Base-by-base conservation (phyloP, 306 rosid species). In the Quercus rubra region DNA sequence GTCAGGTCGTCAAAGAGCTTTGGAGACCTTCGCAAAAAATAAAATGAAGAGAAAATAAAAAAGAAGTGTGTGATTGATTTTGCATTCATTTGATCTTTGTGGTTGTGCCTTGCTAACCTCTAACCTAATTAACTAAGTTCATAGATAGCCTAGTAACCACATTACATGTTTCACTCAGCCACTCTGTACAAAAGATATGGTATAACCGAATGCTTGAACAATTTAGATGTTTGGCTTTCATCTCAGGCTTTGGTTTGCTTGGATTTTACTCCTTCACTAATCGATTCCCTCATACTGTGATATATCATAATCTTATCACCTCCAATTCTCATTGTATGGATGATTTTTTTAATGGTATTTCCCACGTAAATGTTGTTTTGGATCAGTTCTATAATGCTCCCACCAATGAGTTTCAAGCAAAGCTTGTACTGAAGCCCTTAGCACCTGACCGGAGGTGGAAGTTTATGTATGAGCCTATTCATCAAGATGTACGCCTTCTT, bases 311-410 rank as follows among this genome's bases (percentile, higher is more conserved):
- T 64, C 41, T 64, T 28, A 11, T 30, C 46, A 15, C 41, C 6
- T 28, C 33, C 70, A 8, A 31, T 28, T 30, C 18, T 1, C 3
- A 64, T 64, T 64, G 70, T 14, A 30, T 30, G 28, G 1, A 27
- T 62, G 68, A 2, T 1, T 62, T 56, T 63, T 38, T 72, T 54
- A 20, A 9, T 18, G 46, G 10, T 55, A 4, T 69, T 21, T 70
- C 64, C 33, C 31, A 74, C 28, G 64, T 66, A 64, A 67, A 62
- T 64, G 4, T 78, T 54, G 43, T 71, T 78, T 70, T 78, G 54
- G 77, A 79, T 86, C 92, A 95, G 98, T 79, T 95, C 86, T 95
- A 89, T 75, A 95, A 92, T 90, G 93, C 90, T 77, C 98, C 99
- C 33, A 49, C 78, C 88, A 95, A 95, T 76, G 99, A 95, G 49